Evolutionary conservation across 192 early-diverging fungal genomes (phyloP), one percentile per base, ranked within the genome.

Genomic region (Coemansia sp.): DNA sequence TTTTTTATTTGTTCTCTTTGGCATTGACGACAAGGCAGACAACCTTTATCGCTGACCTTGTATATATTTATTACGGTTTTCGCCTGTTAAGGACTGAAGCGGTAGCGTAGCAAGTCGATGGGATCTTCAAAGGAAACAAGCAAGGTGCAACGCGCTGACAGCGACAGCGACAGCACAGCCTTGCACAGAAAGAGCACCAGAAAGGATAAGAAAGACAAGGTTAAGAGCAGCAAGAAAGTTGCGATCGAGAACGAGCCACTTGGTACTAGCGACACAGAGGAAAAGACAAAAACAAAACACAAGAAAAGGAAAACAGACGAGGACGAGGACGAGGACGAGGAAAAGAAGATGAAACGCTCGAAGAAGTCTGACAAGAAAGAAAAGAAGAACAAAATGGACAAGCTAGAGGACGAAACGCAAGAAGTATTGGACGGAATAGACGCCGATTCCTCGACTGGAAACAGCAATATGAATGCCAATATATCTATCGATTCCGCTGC

Each of bases 291-390:
- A 52, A 46, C 58, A 15, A 52, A 52, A 52, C 49, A 52, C 38
- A 61, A 66, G 59, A 48, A 58, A 55, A 29, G 64, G 33, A 66
- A 35, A 48, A 46, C 49, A 48, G 70, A 74, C 32, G 83, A 76
- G 19, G 59, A 52, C 22, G 68, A 57, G 4, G 9, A 9, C 32
- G 83, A 76, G 19, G 55, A 52, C 22, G 71, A 50, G 19, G 49
- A 63, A 1, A 15, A 34, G 3, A 63, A 70, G 17, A 61, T 62
- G 5, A 58, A 69, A 33, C 69, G 48, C 48, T 20, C 50, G 19
- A 61, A 62, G 45, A 72, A 77, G 70, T 33, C 73, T 25, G 74
- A 71, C 40, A 70, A 72, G 61, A 75, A 74, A 14, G 52, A 43
- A 40, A 73, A 70, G 43, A 79, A 71, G 40, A 66, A 68, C 29